Conservation (phyloP, 805 yeast genomes). For the Kockiozyma suomiensis region DNA sequence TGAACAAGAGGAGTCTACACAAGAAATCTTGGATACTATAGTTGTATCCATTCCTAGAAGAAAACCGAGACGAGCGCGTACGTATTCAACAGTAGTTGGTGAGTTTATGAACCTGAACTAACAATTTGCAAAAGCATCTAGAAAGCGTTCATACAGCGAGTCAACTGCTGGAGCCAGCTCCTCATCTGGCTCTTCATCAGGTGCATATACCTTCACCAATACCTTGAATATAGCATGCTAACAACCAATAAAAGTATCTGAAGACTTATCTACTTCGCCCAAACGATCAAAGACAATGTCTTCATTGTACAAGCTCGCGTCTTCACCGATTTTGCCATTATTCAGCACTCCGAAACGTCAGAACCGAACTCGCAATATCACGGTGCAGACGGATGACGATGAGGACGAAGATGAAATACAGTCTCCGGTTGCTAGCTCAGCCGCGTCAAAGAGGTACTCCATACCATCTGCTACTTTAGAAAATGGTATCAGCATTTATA, state of each 20-base stretch:
- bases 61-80: background rate
- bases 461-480: background rate
- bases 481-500: background rate
- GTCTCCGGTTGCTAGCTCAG: background rate
- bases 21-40: background rate
- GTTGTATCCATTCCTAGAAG: background rate
- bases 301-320: background rate
- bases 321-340: background rate
- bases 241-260: background rate
- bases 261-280: background rate
- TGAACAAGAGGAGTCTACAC: background rate
- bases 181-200: no score
- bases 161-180: no score
- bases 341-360: background rate
- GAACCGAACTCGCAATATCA: background rate
- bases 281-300: background rate
- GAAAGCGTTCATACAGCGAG: background rate
- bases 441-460: background rate
- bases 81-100: background rate
- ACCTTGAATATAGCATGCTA: background rate
- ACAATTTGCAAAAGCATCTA: background rate
- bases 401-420: slow-evolving; percentile 2
- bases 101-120: no score
- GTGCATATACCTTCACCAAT: no score
- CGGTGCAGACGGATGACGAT: background rate